Conservation (phyloP, 2,329 filamentous ascomycete genomes). For the Verticillium dahliae region DNA sequence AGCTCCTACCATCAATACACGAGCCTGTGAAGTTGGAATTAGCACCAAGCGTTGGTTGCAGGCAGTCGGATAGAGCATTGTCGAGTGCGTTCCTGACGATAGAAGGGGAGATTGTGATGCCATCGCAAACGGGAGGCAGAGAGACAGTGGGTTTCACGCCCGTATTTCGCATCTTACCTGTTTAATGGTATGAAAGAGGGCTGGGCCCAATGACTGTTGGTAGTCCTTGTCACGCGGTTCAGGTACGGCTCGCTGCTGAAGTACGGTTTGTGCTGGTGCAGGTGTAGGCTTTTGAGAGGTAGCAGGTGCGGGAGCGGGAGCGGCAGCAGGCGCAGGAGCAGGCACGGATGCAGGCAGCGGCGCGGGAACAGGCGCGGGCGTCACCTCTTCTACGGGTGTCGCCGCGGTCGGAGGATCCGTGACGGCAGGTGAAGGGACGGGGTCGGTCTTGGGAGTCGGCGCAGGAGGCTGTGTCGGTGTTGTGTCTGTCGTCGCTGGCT, state of each 20-base stretch:
- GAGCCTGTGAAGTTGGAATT: conserved; percentile 52
- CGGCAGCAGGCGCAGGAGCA: conserved; percentile 1
- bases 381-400: conserved; percentile 3
- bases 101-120: neutral
- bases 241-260: conserved; percentile 11
- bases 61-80: conserved; percentile 1
- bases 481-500: neutral
- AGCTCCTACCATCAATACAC: conserved; percentile 88
- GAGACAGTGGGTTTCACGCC: neutral
- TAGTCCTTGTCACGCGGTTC: conserved; percentile 47
- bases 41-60: conserved; percentile 17
- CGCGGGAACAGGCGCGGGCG: conserved; percentile 1
- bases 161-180: conserved; percentile 44
- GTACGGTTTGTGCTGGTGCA: conserved; percentile 4
- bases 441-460: conserved; percentile 1
- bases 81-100: neutral
- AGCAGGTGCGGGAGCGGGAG: neutral
- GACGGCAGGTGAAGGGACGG: conserved; percentile 5
- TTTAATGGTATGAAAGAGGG: conserved; percentile 60
- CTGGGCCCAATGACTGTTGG: conserved; percentile 59
- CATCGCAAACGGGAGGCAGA: neutral
- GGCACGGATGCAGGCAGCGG: neutral
- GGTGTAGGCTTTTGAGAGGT: neutral
- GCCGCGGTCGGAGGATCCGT: conserved; percentile 5
- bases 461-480: neutral